Percentiles rank a stretch among this genome's conserved stretches.
phyloP scores from a whole-genome alignment of 345 rosid genomes.

The Brassica cretica region DNA sequence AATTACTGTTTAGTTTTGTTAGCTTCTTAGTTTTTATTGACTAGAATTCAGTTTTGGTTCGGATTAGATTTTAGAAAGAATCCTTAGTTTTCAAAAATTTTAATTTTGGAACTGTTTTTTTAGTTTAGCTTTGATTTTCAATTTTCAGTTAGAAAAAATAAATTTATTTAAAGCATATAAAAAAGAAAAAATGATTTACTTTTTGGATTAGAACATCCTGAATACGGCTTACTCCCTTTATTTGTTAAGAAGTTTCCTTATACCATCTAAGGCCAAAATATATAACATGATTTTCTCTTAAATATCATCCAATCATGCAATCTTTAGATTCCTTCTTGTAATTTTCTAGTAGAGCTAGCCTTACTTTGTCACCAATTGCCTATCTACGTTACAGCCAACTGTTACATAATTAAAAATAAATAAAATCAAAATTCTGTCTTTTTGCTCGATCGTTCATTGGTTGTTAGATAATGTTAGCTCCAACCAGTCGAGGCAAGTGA shows the following conservation, averaged over 20 bases:
- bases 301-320: not conserved
- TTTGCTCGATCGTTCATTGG: not conserved
- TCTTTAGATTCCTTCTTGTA: not conserved
- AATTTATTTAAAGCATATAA: not conserved
- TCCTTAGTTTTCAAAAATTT: not conserved
- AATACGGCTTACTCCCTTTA: not conserved
- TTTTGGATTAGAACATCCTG: too few species aligned
- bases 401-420: not conserved
- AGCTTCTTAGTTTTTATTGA: not conserved
- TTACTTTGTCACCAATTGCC: not conserved
- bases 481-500: conserved; percentile 13
- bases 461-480: not conserved
- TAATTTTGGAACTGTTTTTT: not conserved
- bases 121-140: not conserved
- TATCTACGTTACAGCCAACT: not conserved
- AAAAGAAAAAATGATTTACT: too few species aligned
- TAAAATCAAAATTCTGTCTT: not conserved
- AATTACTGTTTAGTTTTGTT: not conserved
- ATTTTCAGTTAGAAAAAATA: not conserved
- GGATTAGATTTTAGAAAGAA: not conserved
- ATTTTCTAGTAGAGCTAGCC: not conserved
- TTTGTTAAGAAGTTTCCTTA: not conserved
- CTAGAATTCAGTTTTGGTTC: not conserved
- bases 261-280: not conserved
- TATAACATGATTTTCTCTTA: not conserved